phyloP scores from a whole-genome alignment of 176 grass and related monocot genomes.

The Avena insularis region DNA sequence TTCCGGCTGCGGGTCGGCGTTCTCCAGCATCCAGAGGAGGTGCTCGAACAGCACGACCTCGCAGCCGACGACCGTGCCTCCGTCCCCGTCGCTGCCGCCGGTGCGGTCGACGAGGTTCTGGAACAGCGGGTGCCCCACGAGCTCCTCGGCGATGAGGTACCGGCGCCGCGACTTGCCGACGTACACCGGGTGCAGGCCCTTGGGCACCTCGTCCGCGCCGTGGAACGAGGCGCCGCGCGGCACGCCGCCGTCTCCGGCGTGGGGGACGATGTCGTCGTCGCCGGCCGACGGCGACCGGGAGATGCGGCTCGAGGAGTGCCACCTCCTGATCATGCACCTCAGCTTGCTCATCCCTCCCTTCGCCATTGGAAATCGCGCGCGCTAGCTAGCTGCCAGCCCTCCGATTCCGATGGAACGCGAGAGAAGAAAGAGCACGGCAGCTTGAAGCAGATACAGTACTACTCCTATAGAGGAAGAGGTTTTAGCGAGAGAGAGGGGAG shows the following conservation, averaged over 20 bases:
- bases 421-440: not conserved
- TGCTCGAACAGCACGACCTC: constrained; percentile 99
- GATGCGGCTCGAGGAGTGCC: constrained; percentile 80
- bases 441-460: not conserved
- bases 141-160: constrained; percentile 76
- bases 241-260: not conserved
- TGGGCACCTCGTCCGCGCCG: constrained; percentile 62
- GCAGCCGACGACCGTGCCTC: constrained; percentile 65
- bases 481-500: not conserved
- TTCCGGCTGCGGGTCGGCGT: constrained; percentile 86
- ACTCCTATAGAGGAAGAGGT: not conserved
- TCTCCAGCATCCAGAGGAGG: constrained; percentile 97
- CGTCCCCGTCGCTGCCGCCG: not conserved
- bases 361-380: constrained; percentile 38
- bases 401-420: too few relatives aligned
- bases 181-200: constrained; percentile 79
- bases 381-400: too few relatives aligned
- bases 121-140: constrained; percentile 83
- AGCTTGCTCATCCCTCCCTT: constrained; percentile 88
- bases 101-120: constrained; percentile 80
- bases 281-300: constrained; percentile 50
- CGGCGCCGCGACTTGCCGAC: constrained; percentile 89
- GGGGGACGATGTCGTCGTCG: constrained; percentile 23
- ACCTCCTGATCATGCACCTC: constrained; percentile 88
- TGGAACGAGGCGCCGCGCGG: constrained; percentile 52